Evolutionary conservation across 192 early-diverging fungal genomes (phyloP).

Genomic region (Paraglomus brasilianum): DNA sequence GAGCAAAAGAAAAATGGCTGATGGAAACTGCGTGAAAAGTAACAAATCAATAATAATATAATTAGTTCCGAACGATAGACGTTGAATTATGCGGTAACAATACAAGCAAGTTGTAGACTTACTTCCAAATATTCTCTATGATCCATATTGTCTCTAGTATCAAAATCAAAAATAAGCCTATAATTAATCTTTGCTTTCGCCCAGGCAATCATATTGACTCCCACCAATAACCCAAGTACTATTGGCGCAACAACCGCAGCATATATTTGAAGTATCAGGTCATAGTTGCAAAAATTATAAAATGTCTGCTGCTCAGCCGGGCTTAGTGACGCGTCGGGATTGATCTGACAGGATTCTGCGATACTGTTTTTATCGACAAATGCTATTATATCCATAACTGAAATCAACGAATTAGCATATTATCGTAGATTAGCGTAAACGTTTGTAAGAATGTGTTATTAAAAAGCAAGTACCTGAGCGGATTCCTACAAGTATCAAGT

Average conservation of each 20-base stretch:
- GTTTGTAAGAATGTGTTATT: too few relatives aligned
- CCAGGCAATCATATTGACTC: constrained; percentile 67
- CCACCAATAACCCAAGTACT: constrained; percentile 60
- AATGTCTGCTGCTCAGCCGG: neutral
- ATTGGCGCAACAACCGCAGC: constrained; percentile 60
- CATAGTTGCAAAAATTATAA: neutral
- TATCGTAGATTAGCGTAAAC: too few relatives aligned
- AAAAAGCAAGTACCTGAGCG: constrained; percentile 32
- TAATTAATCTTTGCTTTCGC: constrained; percentile 69
- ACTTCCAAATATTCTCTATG: constrained; percentile 72
- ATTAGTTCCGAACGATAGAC: too few relatives aligned
- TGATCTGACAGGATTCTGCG: too few relatives aligned
- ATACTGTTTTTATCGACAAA: too few relatives aligned
- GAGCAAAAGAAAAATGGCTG: constrained; percentile 34
- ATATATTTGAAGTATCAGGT: constrained; percentile 58
- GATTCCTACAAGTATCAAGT: constrained; percentile 49
- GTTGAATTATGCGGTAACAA: neutral
- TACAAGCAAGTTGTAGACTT: constrained; percentile 17
- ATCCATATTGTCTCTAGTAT: constrained; percentile 68
- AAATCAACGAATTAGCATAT: too few relatives aligned
- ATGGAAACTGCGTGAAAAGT: constrained; percentile 31
- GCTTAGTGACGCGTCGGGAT: too few relatives aligned
- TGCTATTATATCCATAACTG: too few relatives aligned
- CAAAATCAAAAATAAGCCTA: constrained; percentile 79
- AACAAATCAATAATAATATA: constrained; percentile 9